phyloP scores from a whole-genome alignment of 2,329 filamentous ascomycete species.

The Diaporthe humulicola region DNA sequence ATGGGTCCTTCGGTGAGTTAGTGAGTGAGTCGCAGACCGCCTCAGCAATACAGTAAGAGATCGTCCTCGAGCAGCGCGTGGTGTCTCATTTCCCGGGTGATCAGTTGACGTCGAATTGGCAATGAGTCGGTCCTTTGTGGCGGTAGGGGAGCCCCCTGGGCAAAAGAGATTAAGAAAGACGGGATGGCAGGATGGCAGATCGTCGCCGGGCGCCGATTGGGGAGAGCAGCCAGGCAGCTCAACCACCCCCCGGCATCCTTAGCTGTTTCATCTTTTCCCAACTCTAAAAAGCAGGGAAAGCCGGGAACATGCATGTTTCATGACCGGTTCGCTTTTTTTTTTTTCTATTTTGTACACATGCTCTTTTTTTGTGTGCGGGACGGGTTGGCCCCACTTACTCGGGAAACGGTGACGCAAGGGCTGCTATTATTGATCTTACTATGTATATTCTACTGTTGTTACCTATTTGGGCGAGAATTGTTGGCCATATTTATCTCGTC shows the following conservation, averaged over 20 bases:
- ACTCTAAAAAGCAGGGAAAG: conserved; percentile 2
- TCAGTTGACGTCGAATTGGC: conserved; percentile 21
- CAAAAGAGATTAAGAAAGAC: conserved; percentile 16
- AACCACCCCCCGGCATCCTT: background rate
- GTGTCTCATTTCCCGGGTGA: conserved; percentile 35
- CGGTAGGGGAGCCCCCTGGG: conserved; percentile 1
- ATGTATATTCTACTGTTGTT: background rate
- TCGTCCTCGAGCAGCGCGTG: conserved; percentile 26
- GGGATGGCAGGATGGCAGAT: conserved; percentile 10
- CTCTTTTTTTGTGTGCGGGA: background rate
- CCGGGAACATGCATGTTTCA: conserved; percentile 25
- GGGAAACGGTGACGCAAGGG: background rate
- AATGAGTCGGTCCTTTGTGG: background rate
- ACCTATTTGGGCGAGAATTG: background rate
- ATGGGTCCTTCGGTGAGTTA: no score
- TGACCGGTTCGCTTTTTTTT: background rate
- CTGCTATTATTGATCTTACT: background rate
- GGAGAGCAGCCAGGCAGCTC: background rate
- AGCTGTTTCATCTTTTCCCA: conserved; percentile 25
- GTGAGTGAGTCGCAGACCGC: background rate
- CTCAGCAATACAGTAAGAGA: conserved; percentile 14
- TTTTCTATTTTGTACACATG: background rate
- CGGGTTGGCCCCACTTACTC: background rate
- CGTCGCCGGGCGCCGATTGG: background rate
- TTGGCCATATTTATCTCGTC: background rate